Evolutionary conservation across 345 rosid genomes (phyloP).

Genomic region (Kandelia obovata): DNA sequence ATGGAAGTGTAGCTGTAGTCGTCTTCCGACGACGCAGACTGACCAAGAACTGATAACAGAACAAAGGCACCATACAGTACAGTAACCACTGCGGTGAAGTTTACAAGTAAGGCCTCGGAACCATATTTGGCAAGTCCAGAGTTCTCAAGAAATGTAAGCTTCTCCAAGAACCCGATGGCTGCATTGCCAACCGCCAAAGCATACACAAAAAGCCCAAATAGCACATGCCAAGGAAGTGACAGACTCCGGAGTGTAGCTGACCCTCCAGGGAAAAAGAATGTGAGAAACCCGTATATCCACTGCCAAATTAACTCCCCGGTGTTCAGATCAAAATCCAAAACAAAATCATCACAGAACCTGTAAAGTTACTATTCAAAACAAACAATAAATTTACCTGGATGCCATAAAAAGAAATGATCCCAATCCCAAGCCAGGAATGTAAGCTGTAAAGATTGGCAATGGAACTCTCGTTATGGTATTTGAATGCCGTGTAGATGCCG

Average conservation of each 20-base stretch:
- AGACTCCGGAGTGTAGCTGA: conserved; percentile 37
- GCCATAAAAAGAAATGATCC: conserved; percentile 68
- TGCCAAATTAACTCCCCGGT: conserved; percentile 23
- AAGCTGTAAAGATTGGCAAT: conserved; percentile 87
- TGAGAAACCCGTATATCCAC: conserved; percentile 71
- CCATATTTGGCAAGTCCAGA: conserved; percentile 72
- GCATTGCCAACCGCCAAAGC: conserved; percentile 64
- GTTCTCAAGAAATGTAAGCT: conserved; percentile 82
- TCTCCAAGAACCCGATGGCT: conserved; percentile 69
- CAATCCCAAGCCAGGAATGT: conserved; percentile 94
- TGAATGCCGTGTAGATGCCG: conserved; percentile 81
- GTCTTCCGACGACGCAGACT: conserved; percentile 35
- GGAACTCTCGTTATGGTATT: conserved; percentile 72
- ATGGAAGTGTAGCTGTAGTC: conserved; percentile 42
- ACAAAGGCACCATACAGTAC: conserved; percentile 69
- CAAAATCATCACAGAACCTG: neutral
- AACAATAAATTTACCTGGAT: conserved; percentile 54
- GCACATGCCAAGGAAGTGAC: conserved; percentile 70
- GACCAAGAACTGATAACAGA: conserved; percentile 46
- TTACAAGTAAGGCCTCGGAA: conserved; percentile 75
- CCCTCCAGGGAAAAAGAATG: conserved; percentile 87
- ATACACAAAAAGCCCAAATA: conserved; percentile 58
- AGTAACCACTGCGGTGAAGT: conserved; percentile 77
- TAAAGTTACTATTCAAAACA: neutral
- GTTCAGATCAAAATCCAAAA: neutral